Percentiles rank a stretch among this genome's conserved stretches.
Conservation (phyloP, 2,329 filamentous ascomycete species). For the Cladophialophora exuberans region DNA sequence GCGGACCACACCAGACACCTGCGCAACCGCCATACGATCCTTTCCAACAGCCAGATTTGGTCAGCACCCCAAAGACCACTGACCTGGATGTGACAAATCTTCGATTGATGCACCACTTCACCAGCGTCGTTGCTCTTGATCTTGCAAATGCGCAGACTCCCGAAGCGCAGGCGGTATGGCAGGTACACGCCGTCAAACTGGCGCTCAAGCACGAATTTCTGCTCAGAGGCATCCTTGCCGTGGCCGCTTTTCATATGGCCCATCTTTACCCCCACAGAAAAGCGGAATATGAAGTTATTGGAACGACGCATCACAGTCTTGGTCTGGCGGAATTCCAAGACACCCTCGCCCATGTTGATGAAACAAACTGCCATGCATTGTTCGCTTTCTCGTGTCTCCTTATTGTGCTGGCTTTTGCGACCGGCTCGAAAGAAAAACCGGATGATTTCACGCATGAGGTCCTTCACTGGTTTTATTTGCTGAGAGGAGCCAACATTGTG, state of each 20-base stretch:
- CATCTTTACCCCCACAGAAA: slow-evolving; percentile 41
- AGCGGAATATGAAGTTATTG: slow-evolving; percentile 41
- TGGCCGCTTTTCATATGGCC: slow-evolving; percentile 50
- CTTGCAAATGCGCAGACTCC: slow-evolving; percentile 38
- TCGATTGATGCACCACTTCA: slow-evolving; percentile 44
- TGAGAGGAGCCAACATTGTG: slow-evolving; percentile 38
- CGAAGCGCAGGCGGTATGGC: slow-evolving; percentile 39
- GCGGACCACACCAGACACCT: slow-evolving; percentile 14
- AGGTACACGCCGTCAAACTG: slow-evolving; percentile 41
- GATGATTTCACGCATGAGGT: slow-evolving; percentile 35
- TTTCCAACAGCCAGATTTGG: slow-evolving; percentile 30
- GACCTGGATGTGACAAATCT: slow-evolving; percentile 41
- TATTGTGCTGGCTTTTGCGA: slow-evolving; percentile 44
- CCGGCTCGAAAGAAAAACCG: slow-evolving; percentile 28
- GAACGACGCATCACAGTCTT: slow-evolving; percentile 42
- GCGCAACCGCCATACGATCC: slow-evolving; percentile 24
- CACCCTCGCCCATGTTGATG: slow-evolving; percentile 42
- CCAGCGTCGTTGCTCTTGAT: slow-evolving; percentile 42
- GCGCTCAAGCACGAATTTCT: slow-evolving; percentile 49
- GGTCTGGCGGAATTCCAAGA: slow-evolving; percentile 41
- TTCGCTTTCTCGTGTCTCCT: slow-evolving; percentile 46
- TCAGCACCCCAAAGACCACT: slow-evolving; percentile 32
- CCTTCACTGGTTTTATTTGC: slow-evolving; percentile 38
- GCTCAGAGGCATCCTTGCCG: slow-evolving; percentile 48
- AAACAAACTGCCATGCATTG: slow-evolving; percentile 47